Conservation (phyloP, 1,139 yeast species). For the Arxiozyma slooffiae region DNA sequence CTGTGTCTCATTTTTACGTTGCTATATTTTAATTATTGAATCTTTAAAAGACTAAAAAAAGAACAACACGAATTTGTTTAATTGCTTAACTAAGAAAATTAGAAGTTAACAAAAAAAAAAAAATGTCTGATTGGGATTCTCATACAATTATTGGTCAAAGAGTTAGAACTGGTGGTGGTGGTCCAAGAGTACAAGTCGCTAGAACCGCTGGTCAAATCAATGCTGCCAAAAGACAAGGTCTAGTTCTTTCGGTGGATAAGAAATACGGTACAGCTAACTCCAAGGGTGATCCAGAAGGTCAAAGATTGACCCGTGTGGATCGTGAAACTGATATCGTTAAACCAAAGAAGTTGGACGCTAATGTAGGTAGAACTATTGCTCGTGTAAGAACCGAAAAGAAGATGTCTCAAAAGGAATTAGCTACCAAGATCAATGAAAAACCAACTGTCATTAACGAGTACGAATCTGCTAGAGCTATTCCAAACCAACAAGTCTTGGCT, state of each 20-base stretch:
- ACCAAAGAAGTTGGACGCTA: constrained; percentile 74
- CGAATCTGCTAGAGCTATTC: constrained; percentile 94
- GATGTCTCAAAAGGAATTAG: constrained; percentile 89
- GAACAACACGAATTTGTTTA: background rate
- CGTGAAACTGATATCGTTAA: constrained; percentile 90
- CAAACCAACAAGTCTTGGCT: constrained; percentile 87
- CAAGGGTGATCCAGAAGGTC: constrained; percentile 79
- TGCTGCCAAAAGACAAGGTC: constrained; percentile 88
- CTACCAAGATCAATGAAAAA: constrained; percentile 90
- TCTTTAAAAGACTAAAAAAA: too few relatives aligned
- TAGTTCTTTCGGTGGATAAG: constrained; percentile 85
- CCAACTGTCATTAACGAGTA: constrained; percentile 92
- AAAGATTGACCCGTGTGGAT: constrained; percentile 85
- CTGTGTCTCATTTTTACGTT: too few relatives aligned
- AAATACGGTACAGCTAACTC: constrained; percentile 66
- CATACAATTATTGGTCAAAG: constrained; percentile 82
- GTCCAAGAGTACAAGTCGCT: constrained; percentile 82
- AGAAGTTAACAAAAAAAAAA: background rate
- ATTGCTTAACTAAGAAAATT: background rate
- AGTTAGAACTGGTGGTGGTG: constrained; percentile 80
- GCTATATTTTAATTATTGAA: too few relatives aligned
- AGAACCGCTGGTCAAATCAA: constrained; percentile 68
- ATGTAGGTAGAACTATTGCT: constrained; percentile 81
- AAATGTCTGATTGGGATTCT: constrained; percentile 72
- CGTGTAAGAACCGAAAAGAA: constrained; percentile 83